Base-by-base conservation (phyloP, 805 yeast species). In the Metschnikowia similis region DNA sequence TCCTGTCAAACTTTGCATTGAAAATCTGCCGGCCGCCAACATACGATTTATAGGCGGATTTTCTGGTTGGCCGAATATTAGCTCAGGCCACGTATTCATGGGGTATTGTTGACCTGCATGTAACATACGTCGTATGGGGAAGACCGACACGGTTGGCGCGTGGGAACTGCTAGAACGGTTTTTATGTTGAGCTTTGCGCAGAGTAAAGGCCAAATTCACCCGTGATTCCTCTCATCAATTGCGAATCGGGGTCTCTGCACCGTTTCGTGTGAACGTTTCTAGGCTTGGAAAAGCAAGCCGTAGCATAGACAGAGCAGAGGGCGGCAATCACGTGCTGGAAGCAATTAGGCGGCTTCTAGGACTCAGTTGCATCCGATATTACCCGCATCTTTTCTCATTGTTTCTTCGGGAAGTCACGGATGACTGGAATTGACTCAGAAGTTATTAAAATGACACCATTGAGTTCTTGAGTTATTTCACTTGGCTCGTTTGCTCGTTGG, bases 21-120 rank as follows among this genome's bases (percentile, higher is more conserved):
- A 21, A 21, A 21, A 21, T 21, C 5, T 21, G 21, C 21, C 5
- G 21, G 21, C 21, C 21, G 21, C 21, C 21, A 21, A 21, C 21
- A 4, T 21, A 21, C 4, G 21, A 21, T 21, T 21, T 21, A 21
- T 21, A 31, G n/a, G 6, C 35, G 13, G 28, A 8, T n/a, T 16
- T 16, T 40, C 11, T 9, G 34, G 35, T 9, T 32, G 45, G n/a
- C 11, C n/a, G 30, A 21, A 32, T 13, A 11, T 30, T 4, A 5
- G 34, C 26, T 21, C 32, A 29, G 9, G 37, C 21, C 45, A 32
- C 45, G 37, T 41, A 31, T 41, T 41, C 26, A 41, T 41, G 31
- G 37, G 44, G 45, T 32, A 41, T 32, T 32, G 36, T 17, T 34
- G 3, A 13, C 37, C 45, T 41, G 45, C 45, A 41, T 41, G 17